Conservation (phyloP, 768 basidiomycete species). For the Lepiota brunneoincarnata region DNA sequence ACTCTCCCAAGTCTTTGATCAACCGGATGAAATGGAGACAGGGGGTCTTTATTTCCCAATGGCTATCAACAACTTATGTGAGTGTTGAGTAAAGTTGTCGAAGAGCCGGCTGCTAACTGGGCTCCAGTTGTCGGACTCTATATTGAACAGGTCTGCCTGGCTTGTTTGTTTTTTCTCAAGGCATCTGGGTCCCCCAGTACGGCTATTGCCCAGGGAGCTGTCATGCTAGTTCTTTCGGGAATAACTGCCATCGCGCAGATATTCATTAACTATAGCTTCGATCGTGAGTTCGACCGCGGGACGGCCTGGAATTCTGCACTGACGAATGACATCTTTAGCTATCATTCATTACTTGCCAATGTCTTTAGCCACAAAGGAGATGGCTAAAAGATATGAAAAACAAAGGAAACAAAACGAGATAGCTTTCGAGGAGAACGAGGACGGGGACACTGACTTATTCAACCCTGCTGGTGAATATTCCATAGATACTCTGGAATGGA, state of each 20-base stretch:
- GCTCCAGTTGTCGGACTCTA: slow-evolving; percentile 62
- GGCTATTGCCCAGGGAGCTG: slow-evolving; percentile 40
- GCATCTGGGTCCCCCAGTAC: slow-evolving; percentile 29
- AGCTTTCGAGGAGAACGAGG: background rate
- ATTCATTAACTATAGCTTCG: slow-evolving; percentile 34
- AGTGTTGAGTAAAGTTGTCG: slow-evolving; percentile 15
- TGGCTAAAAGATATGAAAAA: slow-evolving; percentile 40
- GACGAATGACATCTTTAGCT: slow-evolving; percentile 27
- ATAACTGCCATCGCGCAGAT: slow-evolving; percentile 47
- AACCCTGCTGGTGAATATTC: slow-evolving; percentile 28
- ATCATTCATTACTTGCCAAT: slow-evolving; percentile 56
- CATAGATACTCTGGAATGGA: background rate
- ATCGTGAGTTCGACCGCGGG: slow-evolving; percentile 29
- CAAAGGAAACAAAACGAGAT: slow-evolving; percentile 22
- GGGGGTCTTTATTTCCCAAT: slow-evolving; percentile 44
- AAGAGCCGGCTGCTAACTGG: slow-evolving; percentile 18
- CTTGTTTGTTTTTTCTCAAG: slow-evolving; percentile 67
- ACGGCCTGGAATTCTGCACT: background rate
- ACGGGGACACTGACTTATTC: slow-evolving; percentile 29
- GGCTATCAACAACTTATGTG: slow-evolving; percentile 50
- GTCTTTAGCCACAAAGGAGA: slow-evolving; percentile 58
- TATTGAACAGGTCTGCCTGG: slow-evolving; percentile 64
- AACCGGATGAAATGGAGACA: slow-evolving; percentile 47
- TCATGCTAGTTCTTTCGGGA: slow-evolving; percentile 59
- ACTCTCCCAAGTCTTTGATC: slow-evolving; percentile 50